Evolutionary conservation across 2,329 filamentous ascomycete species (phyloP).

Genomic region (Phyllosticta citrichinensis): DNA sequence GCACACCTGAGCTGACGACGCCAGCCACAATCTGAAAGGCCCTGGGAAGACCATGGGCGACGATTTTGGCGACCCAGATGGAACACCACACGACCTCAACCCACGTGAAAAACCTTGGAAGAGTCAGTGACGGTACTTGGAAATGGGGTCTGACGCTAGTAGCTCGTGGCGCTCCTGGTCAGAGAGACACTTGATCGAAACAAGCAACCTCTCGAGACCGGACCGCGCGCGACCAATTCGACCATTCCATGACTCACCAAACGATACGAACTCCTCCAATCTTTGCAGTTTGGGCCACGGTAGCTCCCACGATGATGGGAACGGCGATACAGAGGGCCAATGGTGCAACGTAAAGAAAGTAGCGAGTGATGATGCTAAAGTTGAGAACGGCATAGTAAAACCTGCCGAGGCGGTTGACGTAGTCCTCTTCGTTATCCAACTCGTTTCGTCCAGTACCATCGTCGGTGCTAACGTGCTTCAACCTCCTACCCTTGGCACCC

Average conservation of each 20-base stretch:
- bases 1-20: conserved; percentile 53
- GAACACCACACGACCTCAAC: conserved; percentile 54
- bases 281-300: conserved; percentile 34
- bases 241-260: conserved; percentile 25
- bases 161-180: too few species aligned
- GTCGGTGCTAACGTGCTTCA: conserved; percentile 30
- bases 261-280: conserved; percentile 48
- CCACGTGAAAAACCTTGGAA: conserved; percentile 48
- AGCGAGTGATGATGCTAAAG: conserved; percentile 53
- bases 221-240: not conserved
- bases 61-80: conserved; percentile 52
- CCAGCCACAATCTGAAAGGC: conserved; percentile 53
- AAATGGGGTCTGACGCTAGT: too few species aligned
- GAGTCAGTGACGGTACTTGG: not conserved
- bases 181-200: not conserved
- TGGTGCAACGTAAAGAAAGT: conserved; percentile 53
- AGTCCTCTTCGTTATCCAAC: conserved; percentile 42
- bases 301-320: conserved; percentile 53
- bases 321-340: conserved; percentile 49
- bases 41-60: conserved; percentile 48
- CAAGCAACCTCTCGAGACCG: not conserved
- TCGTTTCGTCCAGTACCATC: conserved; percentile 16
- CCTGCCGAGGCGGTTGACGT: conserved; percentile 48
- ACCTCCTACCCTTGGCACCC: conserved; percentile 18
- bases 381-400: conserved; percentile 52